A percentile compares a stretch with the other conserved stretches of the same genome.
Evolutionary conservation across 2,329 filamentous ascomycete species (phyloP).

Genomic region (Aureobasidium sp.): DNA sequence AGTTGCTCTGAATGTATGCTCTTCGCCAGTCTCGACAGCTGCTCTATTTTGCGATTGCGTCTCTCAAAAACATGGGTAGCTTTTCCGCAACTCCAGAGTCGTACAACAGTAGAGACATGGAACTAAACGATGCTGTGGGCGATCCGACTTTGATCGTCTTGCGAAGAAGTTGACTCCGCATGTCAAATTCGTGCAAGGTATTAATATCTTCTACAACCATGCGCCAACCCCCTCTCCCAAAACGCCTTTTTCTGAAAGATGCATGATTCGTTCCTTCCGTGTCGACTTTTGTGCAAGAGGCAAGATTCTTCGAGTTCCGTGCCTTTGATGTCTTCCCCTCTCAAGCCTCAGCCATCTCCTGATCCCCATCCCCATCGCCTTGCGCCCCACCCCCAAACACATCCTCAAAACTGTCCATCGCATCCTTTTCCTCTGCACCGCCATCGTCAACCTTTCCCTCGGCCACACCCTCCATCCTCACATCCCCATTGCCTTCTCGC

Average conservation of each 20-base stretch:
- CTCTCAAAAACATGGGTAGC: too few relatives aligned
- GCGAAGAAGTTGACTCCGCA: background rate
- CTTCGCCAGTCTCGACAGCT: too few relatives aligned
- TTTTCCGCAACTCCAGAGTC: too few relatives aligned
- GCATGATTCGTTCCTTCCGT: slow-evolving; percentile 3
- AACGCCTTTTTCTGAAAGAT: slow-evolving; percentile 7
- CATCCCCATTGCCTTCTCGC: slow-evolving; percentile 24
- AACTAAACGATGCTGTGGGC: too few relatives aligned
- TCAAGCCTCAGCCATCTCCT: slow-evolving; percentile 28
- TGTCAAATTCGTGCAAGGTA: background rate
- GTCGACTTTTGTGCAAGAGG: too few relatives aligned
- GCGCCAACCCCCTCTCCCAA: background rate
- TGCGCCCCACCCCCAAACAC: slow-evolving; percentile 31
- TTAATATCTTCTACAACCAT: background rate
- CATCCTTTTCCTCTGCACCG: slow-evolving; percentile 25
- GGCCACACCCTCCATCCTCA: slow-evolving; percentile 38
- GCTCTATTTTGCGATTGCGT: too few relatives aligned
- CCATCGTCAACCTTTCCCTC: slow-evolving; percentile 24
- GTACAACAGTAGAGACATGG: too few relatives aligned
- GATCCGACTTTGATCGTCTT: background rate
- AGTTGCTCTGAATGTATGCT: too few relatives aligned
- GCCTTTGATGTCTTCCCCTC: background rate
- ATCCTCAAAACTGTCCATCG: slow-evolving; percentile 34
- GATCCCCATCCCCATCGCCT: slow-evolving; percentile 22
- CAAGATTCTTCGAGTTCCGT: background rate